These are phyloP conservation scores for Trapa incisa DNA, from an alignment of 345 rosid genomes.

Conservation along the genomic window DNA sequence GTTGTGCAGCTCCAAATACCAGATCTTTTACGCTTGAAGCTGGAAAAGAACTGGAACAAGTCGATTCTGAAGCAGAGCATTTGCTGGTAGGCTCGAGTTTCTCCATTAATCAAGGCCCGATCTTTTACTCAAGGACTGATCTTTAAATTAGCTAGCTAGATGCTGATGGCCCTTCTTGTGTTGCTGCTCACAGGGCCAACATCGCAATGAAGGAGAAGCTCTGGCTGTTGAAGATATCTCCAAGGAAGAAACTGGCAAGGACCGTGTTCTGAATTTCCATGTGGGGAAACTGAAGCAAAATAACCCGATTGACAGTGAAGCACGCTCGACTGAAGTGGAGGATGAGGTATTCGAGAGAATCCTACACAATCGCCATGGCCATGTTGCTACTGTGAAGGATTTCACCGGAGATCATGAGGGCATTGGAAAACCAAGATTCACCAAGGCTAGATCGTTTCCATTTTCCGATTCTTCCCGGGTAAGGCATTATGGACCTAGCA, in stretches of 20 bases:
- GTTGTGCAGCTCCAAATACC: constrained; percentile 36
- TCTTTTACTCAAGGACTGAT: background rate
- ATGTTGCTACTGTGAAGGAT: constrained; percentile 15
- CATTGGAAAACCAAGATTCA: constrained; percentile 19
- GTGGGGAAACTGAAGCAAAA: background rate
- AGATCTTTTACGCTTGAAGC: constrained; percentile 20
- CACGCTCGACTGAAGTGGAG: constrained; percentile 7
- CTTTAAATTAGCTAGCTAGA: background rate
- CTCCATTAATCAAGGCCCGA: constrained; percentile 4
- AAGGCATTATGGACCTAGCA: constrained; percentile 27
- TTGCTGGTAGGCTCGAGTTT: constrained; percentile 15
- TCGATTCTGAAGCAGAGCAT: constrained; percentile 24
- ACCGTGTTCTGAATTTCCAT: constrained; percentile 12
- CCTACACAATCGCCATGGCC: constrained; percentile 18
- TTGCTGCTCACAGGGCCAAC: background rate
- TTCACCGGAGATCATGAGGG: constrained; percentile 25
- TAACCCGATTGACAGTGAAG: background rate
- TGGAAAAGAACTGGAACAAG: constrained; percentile 17
- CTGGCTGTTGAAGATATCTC: constrained; percentile 14
- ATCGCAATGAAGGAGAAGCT: background rate
- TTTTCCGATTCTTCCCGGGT: constrained; percentile 20
- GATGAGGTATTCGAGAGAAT: constrained; percentile 11
- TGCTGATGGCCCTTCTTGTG: background rate
- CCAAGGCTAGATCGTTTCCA: constrained; percentile 83
- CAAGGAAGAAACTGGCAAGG: background rate